These are phyloP conservation scores for Sarocladiaceae sp. DNA, from an alignment of 2,329 filamentous ascomycete genomes.

Conservation along the genomic window DNA sequence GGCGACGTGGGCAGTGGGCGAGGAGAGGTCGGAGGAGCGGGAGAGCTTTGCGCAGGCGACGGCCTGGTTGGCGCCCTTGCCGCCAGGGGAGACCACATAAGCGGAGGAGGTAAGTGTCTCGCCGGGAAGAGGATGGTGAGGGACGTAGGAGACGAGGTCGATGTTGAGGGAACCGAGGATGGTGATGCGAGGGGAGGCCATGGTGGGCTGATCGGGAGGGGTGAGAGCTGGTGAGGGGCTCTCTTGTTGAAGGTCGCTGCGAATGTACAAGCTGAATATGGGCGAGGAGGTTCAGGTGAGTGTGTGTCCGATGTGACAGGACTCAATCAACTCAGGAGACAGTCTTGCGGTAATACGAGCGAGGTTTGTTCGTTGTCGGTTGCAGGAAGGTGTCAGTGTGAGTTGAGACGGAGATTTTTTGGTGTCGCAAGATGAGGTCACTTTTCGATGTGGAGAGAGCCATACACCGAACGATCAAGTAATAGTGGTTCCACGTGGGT, in stretches of 20 bases:
- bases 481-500: too few species aligned
- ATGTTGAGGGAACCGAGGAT: slow-evolving; percentile 92
- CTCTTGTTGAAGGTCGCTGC: too few species aligned
- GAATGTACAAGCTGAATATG: too few species aligned
- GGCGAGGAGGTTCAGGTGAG: too few species aligned
- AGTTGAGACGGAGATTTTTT: background rate
- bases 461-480: background rate
- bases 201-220: slow-evolving; percentile 14
- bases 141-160: slow-evolving; percentile 83
- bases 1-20: slow-evolving; percentile 41
- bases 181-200: slow-evolving; percentile 52
- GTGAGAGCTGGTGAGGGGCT: too few species aligned
- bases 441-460: background rate
- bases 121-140: slow-evolving; percentile 74
- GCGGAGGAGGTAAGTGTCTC: slow-evolving; percentile 79
- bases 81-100: slow-evolving; percentile 76
- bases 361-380: background rate
- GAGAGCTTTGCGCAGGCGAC: slow-evolving; percentile 82
- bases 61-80: slow-evolving; percentile 95
- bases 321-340: too few species aligned
- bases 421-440: background rate
- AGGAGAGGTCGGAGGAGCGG: slow-evolving; percentile 34
- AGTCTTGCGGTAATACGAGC: too few species aligned
- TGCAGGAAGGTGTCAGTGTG: background rate
- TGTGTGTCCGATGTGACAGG: too few species aligned